A percentile compares a stretch with the other conserved stretches of the same genome.
These are phyloP conservation scores for Termitomyces sp. DNA, from an alignment of 768 basidiomycete genomes.

Conservation along the genomic window DNA sequence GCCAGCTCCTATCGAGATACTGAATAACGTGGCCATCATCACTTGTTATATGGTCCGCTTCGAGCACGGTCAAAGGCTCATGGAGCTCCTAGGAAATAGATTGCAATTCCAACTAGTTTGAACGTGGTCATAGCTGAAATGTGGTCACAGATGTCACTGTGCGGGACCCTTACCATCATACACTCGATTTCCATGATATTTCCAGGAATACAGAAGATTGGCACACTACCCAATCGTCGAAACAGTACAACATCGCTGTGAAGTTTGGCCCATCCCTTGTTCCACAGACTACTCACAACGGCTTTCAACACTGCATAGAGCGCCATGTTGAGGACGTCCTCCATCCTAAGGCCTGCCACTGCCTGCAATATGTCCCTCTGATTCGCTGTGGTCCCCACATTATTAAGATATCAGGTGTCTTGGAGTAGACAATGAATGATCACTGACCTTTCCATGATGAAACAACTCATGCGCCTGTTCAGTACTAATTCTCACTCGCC, in stretches of 20 bases:
- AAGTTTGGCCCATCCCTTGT: not conserved
- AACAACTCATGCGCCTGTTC: not conserved
- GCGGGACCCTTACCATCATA: too few relatives aligned
- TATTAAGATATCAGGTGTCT: too few relatives aligned
- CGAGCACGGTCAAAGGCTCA: conserved; percentile 24
- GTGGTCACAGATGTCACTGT: not conserved
- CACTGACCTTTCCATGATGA: not conserved
- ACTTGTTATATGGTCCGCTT: conserved; percentile 32
- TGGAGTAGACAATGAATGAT: not conserved
- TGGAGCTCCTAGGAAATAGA: conserved; percentile 21
- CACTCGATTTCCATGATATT: too few relatives aligned
- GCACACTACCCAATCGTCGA: not conserved
- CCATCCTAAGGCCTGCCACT: not conserved
- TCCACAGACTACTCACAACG: not conserved
- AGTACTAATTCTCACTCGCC: too few relatives aligned
- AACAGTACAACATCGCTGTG: not conserved
- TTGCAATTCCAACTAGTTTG: conserved; percentile 13
- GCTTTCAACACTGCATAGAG: too few relatives aligned
- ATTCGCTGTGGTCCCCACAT: too few relatives aligned
- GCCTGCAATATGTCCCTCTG: not conserved
- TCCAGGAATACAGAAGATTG: too few relatives aligned
- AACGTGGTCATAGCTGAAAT: not conserved
- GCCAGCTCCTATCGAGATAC: conserved; percentile 18
- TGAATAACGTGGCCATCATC: conserved; percentile 30
- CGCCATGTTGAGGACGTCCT: not conserved